Evolutionary conservation across 2,329 filamentous ascomycete species (phyloP).

Genomic region (Parastagonospora nodorum): DNA sequence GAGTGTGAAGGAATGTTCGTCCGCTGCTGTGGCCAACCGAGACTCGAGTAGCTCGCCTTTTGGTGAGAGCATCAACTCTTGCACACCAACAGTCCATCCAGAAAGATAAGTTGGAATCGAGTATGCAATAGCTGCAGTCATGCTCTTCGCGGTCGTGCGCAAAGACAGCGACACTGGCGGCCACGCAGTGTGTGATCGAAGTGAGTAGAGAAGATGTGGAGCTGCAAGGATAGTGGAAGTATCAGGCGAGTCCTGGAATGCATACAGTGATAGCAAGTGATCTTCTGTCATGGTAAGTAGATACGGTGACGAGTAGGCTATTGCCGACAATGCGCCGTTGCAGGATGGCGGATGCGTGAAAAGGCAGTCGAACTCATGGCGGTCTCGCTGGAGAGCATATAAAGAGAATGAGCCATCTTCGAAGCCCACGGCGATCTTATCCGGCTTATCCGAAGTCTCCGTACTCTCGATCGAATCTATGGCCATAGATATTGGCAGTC

Average conservation of each 20-base stretch:
- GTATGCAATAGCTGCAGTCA: conserved; percentile 86
- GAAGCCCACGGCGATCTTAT: conserved; percentile 41
- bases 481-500: conserved; percentile 65
- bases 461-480: conserved; percentile 56
- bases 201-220: conserved; percentile 72
- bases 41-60: conserved; percentile 56
- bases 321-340: conserved; percentile 69
- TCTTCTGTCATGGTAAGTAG: conserved; percentile 77
- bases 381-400: conserved; percentile 63
- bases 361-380: conserved; percentile 52
- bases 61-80: conserved; percentile 75
- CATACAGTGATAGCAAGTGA: conserved; percentile 78
- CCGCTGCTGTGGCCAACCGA: conserved; percentile 57
- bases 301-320: conserved; percentile 77
- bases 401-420: conserved; percentile 62
- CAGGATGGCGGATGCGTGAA: conserved; percentile 67
- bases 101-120: conserved; percentile 75
- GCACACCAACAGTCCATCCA: conserved; percentile 90
- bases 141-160: conserved; percentile 65
- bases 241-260: conserved; percentile 50
- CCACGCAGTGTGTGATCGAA: conserved; percentile 79
- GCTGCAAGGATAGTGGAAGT: conserved; percentile 30
- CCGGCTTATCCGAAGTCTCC: conserved; percentile 38
- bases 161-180: conserved; percentile 83
- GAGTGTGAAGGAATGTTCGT: conserved; percentile 52